Evolutionary conservation across 106 monocot species (phyloP), one percentile per base, ranked within the genome.

Genomic region (Acanthochlamys bracteata): DNA sequence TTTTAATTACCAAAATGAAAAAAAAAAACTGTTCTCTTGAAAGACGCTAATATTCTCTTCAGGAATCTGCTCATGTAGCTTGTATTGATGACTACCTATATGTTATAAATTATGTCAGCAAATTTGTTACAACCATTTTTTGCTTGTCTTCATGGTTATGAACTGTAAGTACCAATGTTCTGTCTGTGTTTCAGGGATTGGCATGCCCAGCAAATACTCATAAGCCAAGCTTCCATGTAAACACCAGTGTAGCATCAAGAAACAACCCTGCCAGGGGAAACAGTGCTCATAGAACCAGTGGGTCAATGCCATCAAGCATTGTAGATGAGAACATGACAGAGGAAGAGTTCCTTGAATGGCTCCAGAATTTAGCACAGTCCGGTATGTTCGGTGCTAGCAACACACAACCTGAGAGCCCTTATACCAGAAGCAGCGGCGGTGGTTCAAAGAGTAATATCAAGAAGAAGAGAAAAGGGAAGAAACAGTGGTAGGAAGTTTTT

Each of bases 151-250:
- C n/a, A n/a, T n/a, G n/a, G n/a, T n/a, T n/a, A n/a, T n/a, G n/a
- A n/a, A n/a, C n/a, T n/a, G n/a, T n/a, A n/a, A n/a, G n/a, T n/a
- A n/a, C n/a, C n/a, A n/a, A n/a, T n/a, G n/a, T n/a, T 55, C 26
- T 41, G 42, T 57, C 41, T n/a, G n/a, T 55, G 20, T 55, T 51
- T 11, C 78, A 96, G 90, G 91, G 88, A 74, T 90, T 91, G 84
- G 85, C 76, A 65, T 91, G 88, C 53, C 78, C 80, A 12, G 80
- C 79, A 42, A 98, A 98, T 78, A 85, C 84, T 10, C 91, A 98
- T 73, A 98, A 89, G 71, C 81, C 98, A 10, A 98, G 83, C 58
- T 92, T 98, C 55, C 91, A 98, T 62, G 85, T 89, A 11, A 98
- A 98, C 60, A 79, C 91, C 24, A 83, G 57, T 42, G 25, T 83